These are phyloP conservation scores for Ceratocystis variospora DNA, from an alignment of 2,329 filamentous ascomycete genomes.

Conservation along the genomic window DNA sequence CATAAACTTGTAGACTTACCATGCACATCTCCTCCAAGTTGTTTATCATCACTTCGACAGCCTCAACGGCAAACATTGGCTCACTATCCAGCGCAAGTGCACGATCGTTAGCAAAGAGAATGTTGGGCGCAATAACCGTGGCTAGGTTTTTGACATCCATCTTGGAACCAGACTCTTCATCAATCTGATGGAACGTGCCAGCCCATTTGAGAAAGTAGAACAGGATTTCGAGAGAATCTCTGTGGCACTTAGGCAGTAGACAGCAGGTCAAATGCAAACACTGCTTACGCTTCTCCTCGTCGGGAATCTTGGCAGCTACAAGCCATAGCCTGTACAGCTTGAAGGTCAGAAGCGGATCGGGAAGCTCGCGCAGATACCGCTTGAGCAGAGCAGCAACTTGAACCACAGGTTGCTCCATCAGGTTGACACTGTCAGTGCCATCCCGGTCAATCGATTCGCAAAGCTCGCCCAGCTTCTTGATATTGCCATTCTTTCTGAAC, in stretches of 20 bases:
- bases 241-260: constrained; percentile 77
- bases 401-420: constrained; percentile 79
- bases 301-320: constrained; percentile 72
- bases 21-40: constrained; percentile 95
- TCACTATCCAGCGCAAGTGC: constrained; percentile 62
- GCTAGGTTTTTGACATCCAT: constrained; percentile 98
- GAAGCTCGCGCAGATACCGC: constrained; percentile 86
- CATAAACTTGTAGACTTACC: constrained; percentile 43
- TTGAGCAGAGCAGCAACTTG: constrained; percentile 89
- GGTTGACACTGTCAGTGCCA: constrained; percentile 71
- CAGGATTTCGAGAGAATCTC: constrained; percentile 86
- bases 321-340: constrained; percentile 90
- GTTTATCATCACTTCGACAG: constrained; percentile 79
- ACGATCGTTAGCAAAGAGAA: constrained; percentile 60
- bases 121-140: constrained; percentile 93
- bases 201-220: constrained; percentile 97
- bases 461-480: constrained; percentile 78
- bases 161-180: constrained; percentile 93
- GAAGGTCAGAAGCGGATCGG: constrained; percentile 85
- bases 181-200: constrained; percentile 89
- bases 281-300: constrained; percentile 67
- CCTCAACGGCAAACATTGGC: constrained; percentile 85
- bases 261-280: constrained; percentile 86
- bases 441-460: constrained; percentile 75
- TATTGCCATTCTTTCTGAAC: constrained; percentile 98